A percentile compares a stretch with the other conserved stretches of the same genome.
These are phyloP conservation scores for Cymbidium sinense DNA, from an alignment of 106 monocot species.

Conservation along the genomic window DNA sequence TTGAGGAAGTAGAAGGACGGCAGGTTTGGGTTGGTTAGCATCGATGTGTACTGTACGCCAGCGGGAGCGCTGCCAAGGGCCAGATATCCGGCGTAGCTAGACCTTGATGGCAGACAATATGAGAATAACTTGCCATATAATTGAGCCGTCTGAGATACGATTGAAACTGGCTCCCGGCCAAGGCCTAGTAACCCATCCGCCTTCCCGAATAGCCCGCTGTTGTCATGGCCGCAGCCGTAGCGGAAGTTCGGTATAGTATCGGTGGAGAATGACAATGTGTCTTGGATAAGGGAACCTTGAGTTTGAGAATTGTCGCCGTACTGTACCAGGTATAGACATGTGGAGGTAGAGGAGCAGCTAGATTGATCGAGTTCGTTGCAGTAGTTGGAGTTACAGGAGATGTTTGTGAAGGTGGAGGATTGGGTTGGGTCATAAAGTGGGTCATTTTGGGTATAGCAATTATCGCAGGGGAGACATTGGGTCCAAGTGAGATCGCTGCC, in stretches of 20 bases:
- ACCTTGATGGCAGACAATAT: no score
- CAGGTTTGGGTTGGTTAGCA: no score
- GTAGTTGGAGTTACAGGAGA: constrained; percentile 23
- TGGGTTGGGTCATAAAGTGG: no score
- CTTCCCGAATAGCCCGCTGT: constrained; percentile 20
- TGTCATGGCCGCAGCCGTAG: constrained; percentile 46
- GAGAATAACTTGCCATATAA: no score
- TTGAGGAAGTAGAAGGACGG: no score
- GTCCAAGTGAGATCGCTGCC: no score
- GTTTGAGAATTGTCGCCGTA: constrained; percentile 28
- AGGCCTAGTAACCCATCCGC: no score
- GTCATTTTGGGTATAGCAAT: no score
- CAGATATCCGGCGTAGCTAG: constrained; percentile 29
- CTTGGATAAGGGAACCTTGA: constrained; percentile 16
- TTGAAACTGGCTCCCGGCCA: no score
- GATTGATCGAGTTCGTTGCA: constrained; percentile 9
- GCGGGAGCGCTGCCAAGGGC: neutral
- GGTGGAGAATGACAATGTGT: constrained; percentile 12
- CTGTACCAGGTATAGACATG: constrained; percentile 19
- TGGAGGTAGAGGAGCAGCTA: constrained; percentile 7
- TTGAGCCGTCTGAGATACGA: no score
- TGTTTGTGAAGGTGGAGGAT: no score
- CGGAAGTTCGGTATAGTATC: constrained; percentile 18
- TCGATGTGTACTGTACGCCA: constrained; percentile 11
- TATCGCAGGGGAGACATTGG: no score